Base-by-base conservation (phyloP, 495 filamentous ascomycete genomes). In the Lepraria neglecta region DNA sequence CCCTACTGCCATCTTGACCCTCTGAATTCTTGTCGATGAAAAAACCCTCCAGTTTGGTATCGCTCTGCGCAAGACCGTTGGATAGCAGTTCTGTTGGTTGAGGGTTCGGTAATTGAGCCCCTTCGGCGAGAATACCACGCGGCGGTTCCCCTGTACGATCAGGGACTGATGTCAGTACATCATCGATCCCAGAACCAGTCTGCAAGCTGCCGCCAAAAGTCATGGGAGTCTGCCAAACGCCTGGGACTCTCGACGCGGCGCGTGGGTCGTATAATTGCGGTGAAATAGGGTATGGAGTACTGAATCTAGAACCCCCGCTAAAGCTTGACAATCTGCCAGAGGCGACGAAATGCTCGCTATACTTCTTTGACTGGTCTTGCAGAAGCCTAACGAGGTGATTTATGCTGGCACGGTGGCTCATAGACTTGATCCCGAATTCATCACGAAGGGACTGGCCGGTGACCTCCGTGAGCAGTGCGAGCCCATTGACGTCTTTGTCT, bases 401-500 rank as follows among this genome's bases (percentile, higher is more conserved):
- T 12, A 87, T 64, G 19, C 70, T 75, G 46, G 69, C 71, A 27
- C 77, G 72, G 53, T 77, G 74, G 3, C 78, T 79, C 15, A 83
- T 64, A 17, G 72, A 66, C 51, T 64, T 78, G 27, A 87, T 63
- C 0, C 77, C 77, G 27, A 84, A 67, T 6, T 84, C 81, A 52
- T 80, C 71, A 15, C 73, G 77, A 40, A 86, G 63, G 24, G 72
- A 64, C 4, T 65, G 43, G 6, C 73, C 69, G 52, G 80, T 74
- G 2, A 86, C 70, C 62, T 76, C 69, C 3, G 73, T 65, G 1
- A 94, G 72, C 0, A 95, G 75, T 0, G 80, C 76, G 38, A 78
- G 70, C 6, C 90, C 90, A 54, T 81, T 81, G 3, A 92, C 74
- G 4, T 77, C 74, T 55, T 87, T 76, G 0, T 85, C 77, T 4